phyloP scores from a whole-genome alignment of 75 land plant genomes.

The Ceratopteris richardii region DNA sequence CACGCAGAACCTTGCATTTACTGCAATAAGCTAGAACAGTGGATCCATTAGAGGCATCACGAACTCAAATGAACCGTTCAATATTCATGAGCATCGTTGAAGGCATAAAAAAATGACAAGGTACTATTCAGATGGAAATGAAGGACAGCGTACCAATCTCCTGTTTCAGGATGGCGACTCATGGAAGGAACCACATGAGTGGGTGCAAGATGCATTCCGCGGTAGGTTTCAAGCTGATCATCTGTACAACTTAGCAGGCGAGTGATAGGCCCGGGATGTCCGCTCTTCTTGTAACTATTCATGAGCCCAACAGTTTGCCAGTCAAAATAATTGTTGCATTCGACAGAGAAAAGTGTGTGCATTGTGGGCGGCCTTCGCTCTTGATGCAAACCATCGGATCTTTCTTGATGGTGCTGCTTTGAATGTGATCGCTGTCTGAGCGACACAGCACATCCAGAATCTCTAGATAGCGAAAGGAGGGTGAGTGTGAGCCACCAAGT shows the following conservation, averaged over 20 bases:
- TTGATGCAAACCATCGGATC: not conserved
- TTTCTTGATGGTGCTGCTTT: too few relatives aligned
- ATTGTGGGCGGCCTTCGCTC: conserved; percentile 23
- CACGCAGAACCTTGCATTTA: too few relatives aligned
- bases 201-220: conserved; percentile 84
- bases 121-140: too few relatives aligned
- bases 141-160: conserved; percentile 57
- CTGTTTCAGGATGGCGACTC: conserved; percentile 88
- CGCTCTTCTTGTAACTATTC: conserved; percentile 71
- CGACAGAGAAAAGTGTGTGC: conserved; percentile 92
- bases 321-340: conserved; percentile 86
- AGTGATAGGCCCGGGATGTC: conserved; percentile 81
- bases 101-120: too few relatives aligned
- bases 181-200: conserved; percentile 87
- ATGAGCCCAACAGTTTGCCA: conserved; percentile 97
- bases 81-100: too few relatives aligned
- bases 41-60: too few relatives aligned
- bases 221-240: conserved; percentile 47
- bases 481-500: too few relatives aligned
- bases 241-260: conserved; percentile 90
- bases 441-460: too few relatives aligned
- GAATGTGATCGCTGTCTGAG: too few relatives aligned
- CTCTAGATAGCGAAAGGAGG: too few relatives aligned
- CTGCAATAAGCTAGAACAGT: too few relatives aligned
- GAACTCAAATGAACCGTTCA: too few relatives aligned